Conservation (phyloP, 805 yeast species). For the Torulaspora delbrueckii region DNA sequence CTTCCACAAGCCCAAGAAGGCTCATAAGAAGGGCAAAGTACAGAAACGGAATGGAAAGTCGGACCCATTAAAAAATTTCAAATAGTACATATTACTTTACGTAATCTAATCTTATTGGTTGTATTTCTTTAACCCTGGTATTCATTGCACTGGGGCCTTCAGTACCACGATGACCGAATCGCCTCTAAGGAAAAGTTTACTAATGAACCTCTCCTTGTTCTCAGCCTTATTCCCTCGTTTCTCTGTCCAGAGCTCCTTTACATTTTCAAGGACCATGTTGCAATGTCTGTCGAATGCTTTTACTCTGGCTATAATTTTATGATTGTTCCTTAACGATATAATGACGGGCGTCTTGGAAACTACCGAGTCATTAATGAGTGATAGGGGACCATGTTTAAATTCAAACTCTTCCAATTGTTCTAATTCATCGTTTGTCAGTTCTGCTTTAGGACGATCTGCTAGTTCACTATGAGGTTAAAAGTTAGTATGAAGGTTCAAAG, state of each 20-base stretch:
- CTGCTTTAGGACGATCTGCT: conserved; percentile 69
- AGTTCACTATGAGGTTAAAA: conserved; percentile 45
- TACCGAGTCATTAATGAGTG: conserved; percentile 79
- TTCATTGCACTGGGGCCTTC: conserved; percentile 39
- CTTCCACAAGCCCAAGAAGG: conserved; percentile 46
- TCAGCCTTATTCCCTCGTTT: conserved; percentile 58
- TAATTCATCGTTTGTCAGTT: conserved; percentile 73
- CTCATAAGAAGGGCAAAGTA: conserved; percentile 37
- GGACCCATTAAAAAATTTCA: conserved; percentile 63
- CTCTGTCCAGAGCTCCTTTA: conserved; percentile 76
- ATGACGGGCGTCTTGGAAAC: conserved; percentile 70
- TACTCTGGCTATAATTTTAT: conserved; percentile 82
- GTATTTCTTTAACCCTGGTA: neutral
- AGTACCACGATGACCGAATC: conserved; percentile 87
- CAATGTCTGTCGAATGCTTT: conserved; percentile 96
- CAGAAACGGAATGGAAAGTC: conserved; percentile 45
- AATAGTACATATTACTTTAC: conserved; percentile 21
- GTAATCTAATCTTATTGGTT: neutral
- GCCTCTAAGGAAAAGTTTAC: conserved; percentile 89
- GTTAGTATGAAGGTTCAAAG: conserved; percentile 1
- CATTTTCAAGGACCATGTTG: conserved; percentile 87
- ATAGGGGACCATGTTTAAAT: conserved; percentile 84
- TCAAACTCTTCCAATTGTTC: conserved; percentile 84
- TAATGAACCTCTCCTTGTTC: conserved; percentile 71
- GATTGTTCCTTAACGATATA: conserved; percentile 88